These are phyloP conservation scores for Ophiostoma novo-ulmi DNA, from an alignment of 2,329 filamentous ascomycete genomes.

Conservation along the genomic window DNA sequence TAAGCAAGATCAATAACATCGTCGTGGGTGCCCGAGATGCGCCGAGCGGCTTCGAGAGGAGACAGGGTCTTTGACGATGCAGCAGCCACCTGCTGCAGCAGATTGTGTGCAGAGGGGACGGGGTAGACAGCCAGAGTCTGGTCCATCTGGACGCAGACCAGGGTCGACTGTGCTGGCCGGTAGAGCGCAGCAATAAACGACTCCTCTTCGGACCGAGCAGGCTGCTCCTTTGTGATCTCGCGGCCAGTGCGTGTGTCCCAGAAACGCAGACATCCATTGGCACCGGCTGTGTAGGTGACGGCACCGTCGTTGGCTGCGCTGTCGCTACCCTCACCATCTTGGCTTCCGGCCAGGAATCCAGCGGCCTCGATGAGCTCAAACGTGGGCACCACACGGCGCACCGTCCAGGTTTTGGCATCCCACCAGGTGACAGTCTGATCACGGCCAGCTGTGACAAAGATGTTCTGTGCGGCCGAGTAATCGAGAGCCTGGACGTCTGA, in stretches of 20 bases:
- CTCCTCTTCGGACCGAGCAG: constrained; percentile 54
- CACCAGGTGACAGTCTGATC: constrained; percentile 94
- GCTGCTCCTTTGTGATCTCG: constrained; percentile 73
- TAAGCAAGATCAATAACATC: constrained; percentile 95
- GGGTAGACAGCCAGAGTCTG: constrained; percentile 76
- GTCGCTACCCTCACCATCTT: neutral
- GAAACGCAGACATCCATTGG: constrained; percentile 73
- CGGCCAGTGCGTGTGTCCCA: constrained; percentile 74
- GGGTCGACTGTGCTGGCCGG: constrained; percentile 58
- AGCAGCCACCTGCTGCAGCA: constrained; percentile 28
- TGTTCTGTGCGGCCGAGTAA: constrained; percentile 68
- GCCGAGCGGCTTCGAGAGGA: constrained; percentile 54
- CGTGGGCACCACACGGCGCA: constrained; percentile 72
- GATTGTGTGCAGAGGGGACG: constrained; percentile 35
- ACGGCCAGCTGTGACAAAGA: constrained; percentile 76
- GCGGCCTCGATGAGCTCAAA: constrained; percentile 80
- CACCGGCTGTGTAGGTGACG: constrained; percentile 77
- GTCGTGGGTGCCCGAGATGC: constrained; percentile 93
- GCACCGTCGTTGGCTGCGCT: constrained; percentile 26
- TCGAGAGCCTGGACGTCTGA: constrained; percentile 87
- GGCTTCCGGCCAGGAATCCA: constrained; percentile 62
- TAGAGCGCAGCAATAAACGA: constrained; percentile 69
- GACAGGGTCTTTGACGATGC: constrained; percentile 28
- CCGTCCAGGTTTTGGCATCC: constrained; percentile 82
- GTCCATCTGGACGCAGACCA: constrained; percentile 81